These are phyloP conservation scores for Omphalotus olearius DNA, from an alignment of 1,284 basidiomycete species.

Conservation along the genomic window DNA sequence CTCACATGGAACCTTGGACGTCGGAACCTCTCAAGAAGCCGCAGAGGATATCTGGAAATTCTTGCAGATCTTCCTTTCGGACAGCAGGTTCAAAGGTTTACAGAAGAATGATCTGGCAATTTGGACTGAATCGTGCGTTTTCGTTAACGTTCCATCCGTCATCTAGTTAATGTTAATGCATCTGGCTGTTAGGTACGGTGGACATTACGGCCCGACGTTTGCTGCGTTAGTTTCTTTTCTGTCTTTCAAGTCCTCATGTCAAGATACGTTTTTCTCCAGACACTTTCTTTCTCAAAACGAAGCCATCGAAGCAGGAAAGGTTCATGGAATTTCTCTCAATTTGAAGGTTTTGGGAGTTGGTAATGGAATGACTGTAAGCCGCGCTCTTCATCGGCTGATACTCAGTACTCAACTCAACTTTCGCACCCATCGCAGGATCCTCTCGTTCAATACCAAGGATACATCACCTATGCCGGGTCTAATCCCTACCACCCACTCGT, in stretches of 20 bases:
- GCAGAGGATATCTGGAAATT: slow-evolving; percentile 59
- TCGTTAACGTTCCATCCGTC: too few relatives aligned
- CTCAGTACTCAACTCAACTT: not conserved
- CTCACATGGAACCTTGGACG: slow-evolving; percentile 29
- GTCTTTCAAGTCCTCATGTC: not conserved
- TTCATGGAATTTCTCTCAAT: slow-evolving; percentile 49
- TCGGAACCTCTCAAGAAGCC: slow-evolving; percentile 49
- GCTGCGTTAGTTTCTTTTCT: slow-evolving; percentile 37
- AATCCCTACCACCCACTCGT: slow-evolving; percentile 57
- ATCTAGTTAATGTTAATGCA: not conserved
- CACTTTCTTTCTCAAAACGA: slow-evolving; percentile 59
- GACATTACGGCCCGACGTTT: slow-evolving; percentile 62
- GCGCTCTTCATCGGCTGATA: not conserved
- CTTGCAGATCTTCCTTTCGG: slow-evolving; percentile 62
- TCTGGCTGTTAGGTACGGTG: slow-evolving; percentile 45
- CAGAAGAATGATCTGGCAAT: slow-evolving; percentile 48
- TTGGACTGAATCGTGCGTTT: slow-evolving; percentile 55
- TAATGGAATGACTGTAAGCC: slow-evolving; percentile 53
- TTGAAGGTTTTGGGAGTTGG: slow-evolving; percentile 60
- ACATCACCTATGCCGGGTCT: slow-evolving; percentile 46
- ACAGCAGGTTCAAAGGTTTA: slow-evolving; percentile 53
- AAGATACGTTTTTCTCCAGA: slow-evolving; percentile 25
- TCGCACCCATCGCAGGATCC: slow-evolving; percentile 38
- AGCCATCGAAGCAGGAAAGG: slow-evolving; percentile 44
- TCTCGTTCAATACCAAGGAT: slow-evolving; percentile 52